Conservation (phyloP, 2,329 filamentous ascomycete genomes). For the Balansia obtecta region DNA sequence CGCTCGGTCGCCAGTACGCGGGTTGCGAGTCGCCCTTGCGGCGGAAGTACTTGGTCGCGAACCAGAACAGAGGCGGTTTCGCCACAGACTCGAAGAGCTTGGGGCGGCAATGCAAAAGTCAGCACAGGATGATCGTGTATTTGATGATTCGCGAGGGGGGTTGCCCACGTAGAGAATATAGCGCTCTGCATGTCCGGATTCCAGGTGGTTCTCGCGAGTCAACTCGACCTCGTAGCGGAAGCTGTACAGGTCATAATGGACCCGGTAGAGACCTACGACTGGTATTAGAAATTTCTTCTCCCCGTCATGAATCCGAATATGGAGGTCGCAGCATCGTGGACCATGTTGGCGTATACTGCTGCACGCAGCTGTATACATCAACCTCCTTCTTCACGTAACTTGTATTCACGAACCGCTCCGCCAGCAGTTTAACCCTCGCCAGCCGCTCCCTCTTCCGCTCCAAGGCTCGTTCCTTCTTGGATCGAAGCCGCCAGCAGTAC, state of each 20-base stretch:
- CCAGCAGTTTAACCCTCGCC: slow-evolving; percentile 26
- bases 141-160: too few relatives aligned
- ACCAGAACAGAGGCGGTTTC: slow-evolving; percentile 47
- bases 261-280: slow-evolving; percentile 42
- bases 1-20: slow-evolving; percentile 25
- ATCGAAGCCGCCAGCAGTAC: background rate
- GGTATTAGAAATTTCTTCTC: slow-evolving; percentile 5
- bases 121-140: too few relatives aligned
- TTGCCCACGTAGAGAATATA: slow-evolving; percentile 41
- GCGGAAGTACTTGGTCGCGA: slow-evolving; percentile 39
- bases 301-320: slow-evolving; percentile 9
- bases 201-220: slow-evolving; percentile 30
- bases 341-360: background rate
- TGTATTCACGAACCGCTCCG: slow-evolving; percentile 33
- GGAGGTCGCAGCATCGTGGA: background rate
- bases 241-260: slow-evolving; percentile 49
- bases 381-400: slow-evolving; percentile 25
- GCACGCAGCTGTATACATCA: background rate
- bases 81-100: slow-evolving; percentile 57
- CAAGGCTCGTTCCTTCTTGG: slow-evolving; percentile 11
- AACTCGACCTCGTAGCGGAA: slow-evolving; percentile 55
- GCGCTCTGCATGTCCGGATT: background rate
- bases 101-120: too few relatives aligned
- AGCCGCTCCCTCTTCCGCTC: slow-evolving; percentile 21
- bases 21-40: slow-evolving; percentile 24